phyloP scores from a whole-genome alignment of 129 eudicot species.

The Flaveria ramosissima region DNA sequence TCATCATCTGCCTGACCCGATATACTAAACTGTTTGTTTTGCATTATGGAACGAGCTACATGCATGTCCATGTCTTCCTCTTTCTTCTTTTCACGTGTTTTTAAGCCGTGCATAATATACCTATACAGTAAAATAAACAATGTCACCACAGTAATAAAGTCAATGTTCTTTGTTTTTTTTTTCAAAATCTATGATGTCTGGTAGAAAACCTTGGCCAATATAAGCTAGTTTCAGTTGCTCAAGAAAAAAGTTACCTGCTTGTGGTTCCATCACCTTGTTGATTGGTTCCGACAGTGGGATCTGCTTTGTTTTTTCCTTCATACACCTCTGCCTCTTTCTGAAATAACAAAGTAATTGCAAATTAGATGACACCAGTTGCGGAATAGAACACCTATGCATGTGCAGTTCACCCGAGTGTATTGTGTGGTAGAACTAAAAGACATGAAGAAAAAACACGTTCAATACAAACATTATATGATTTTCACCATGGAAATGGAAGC shows the following conservation, averaged over 20 bases:
- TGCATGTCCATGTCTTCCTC: slow-evolving; percentile 83
- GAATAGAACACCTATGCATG: neutral
- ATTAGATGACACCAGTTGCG: neutral
- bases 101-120: slow-evolving; percentile 49
- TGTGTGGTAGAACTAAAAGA: neutral
- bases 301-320: slow-evolving; percentile 29
- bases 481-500: neutral
- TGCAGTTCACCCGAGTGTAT: neutral
- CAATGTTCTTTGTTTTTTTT: neutral
- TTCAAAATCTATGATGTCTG: neutral
- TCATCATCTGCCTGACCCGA: slow-evolving; percentile 87
- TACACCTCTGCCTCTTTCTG: slow-evolving; percentile 77
- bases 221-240: neutral
- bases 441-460: neutral
- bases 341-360: slow-evolving; percentile 16
- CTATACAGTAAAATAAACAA: slow-evolving; percentile 29
- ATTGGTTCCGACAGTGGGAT: slow-evolving; percentile 32
- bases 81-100: slow-evolving; percentile 56
- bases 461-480: neutral
- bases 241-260: slow-evolving; percentile 53
- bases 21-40: slow-evolving; percentile 54
- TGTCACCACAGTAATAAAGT: neutral
- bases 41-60: slow-evolving; percentile 73
- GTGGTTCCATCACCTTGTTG: slow-evolving; percentile 57
- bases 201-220: slow-evolving; percentile 7